Evolutionary conservation across 306 rosid species (phyloP).

Genomic region (Quercus mongolica): DNA sequence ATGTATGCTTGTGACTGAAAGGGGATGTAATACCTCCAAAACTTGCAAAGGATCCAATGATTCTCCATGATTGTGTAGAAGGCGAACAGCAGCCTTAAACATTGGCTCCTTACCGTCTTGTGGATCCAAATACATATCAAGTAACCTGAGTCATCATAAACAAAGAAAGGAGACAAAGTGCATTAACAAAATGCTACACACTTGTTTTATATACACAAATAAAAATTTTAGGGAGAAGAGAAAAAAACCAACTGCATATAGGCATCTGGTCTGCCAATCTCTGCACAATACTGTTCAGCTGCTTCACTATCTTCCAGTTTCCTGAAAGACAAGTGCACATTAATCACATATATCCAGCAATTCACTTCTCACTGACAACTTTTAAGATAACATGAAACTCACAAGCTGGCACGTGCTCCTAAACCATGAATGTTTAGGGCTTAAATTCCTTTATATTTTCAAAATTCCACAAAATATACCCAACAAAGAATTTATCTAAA

Average conservation of each 20-base stretch:
- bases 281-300: conserved; percentile 99
- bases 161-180: conserved; percentile 20
- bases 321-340: conserved; percentile 44
- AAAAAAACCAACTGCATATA: conserved; percentile 80
- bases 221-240: conserved; percentile 16
- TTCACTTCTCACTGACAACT: conserved; percentile 8
- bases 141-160: conserved; percentile 59
- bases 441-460: background rate
- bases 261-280: conserved; percentile 96
- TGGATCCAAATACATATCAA: conserved; percentile 98
- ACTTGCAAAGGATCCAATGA: conserved; percentile 92
- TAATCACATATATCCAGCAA: background rate
- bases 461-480: background rate
- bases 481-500: background rate
- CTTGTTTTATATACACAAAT: background rate
- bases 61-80: conserved; percentile 98
- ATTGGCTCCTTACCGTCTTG: conserved; percentile 98
- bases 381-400: background rate
- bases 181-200: conserved; percentile 4
- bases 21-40: conserved; percentile 62
- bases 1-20: background rate
- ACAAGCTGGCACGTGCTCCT: background rate
- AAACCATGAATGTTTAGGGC: background rate
- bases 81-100: conserved; percentile 98
- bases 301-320: conserved; percentile 96